A percentile compares a stretch with the other conserved stretches of the same genome.
Evolutionary conservation across 202 grass and related monocot species (phyloP).

Genomic region (Zizania palustris): DNA sequence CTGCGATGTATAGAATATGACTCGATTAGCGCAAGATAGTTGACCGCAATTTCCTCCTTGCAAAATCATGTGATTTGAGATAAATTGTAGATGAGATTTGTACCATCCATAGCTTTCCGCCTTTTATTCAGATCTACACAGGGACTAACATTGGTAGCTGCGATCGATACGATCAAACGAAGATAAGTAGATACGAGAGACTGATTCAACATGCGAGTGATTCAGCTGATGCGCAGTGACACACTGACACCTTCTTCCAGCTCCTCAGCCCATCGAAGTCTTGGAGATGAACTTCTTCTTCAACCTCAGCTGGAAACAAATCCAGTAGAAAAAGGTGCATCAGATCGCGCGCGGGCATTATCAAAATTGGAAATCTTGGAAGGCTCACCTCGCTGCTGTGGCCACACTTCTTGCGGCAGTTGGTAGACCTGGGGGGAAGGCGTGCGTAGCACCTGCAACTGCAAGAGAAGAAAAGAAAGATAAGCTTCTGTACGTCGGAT

Average conservation of each 20-base stretch:
- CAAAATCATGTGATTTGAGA: no score
- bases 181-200: no score
- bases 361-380: no score
- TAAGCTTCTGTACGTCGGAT: neutral
- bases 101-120: no score
- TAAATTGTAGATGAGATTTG: no score
- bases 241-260: neutral
- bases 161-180: no score
- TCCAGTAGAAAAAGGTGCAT: neutral
- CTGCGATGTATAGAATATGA: no score
- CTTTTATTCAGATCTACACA: no score
- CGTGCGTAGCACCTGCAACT: constrained; percentile 41
- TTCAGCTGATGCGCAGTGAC: neutral
- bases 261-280: neutral
- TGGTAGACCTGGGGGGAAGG: constrained; percentile 25
- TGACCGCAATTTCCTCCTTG: no score
- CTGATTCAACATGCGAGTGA: neutral
- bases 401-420: constrained; percentile 54
- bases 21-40: no score
- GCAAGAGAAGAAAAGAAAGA: neutral
- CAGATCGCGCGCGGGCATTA: neutral
- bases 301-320: neutral
- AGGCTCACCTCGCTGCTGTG: constrained; percentile 28
- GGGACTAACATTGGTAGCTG: neutral
- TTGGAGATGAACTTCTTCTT: neutral